Evolutionary conservation across 2,329 filamentous ascomycete genomes (phyloP).

Genomic region (Sporothrix euskadiensis): DNA sequence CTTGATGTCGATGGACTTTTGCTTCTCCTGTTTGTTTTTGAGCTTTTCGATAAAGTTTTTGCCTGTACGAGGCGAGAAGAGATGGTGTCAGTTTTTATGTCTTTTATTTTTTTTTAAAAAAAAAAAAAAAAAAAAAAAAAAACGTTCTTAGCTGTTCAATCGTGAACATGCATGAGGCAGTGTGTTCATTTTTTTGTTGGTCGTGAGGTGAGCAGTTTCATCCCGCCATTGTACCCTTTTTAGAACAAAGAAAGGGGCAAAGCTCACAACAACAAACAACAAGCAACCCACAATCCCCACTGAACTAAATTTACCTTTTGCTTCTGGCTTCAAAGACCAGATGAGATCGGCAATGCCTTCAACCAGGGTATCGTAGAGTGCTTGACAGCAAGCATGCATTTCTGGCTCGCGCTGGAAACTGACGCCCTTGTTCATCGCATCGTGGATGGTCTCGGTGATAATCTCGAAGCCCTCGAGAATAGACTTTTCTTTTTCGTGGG

Average conservation of each 20-base stretch:
- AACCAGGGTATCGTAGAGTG: conserved; percentile 21
- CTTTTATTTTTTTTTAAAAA: not conserved
- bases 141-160: not conserved
- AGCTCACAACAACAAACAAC: not conserved
- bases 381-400: conserved; percentile 25
- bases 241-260: not conserved
- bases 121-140: no score
- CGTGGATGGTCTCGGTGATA: conserved; percentile 25
- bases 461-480: conserved; percentile 25
- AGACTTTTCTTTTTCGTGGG: conserved; percentile 22
- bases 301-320: not conserved
- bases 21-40: conserved; percentile 20
- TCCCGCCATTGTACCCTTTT: not conserved
- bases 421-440: conserved; percentile 24
- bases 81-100: not conserved
- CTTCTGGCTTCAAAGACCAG: conserved; percentile 15
- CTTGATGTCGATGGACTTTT: conserved; percentile 21
- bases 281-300: not conserved
- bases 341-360: conserved; percentile 24
- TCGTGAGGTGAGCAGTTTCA: not conserved
- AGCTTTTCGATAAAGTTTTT: conserved; percentile 20
- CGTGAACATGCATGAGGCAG: not conserved
- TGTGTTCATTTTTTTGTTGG: not conserved
- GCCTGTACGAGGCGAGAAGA: not conserved
- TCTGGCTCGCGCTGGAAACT: conserved; percentile 21